Conservation (phyloP, 108 stramenopile species). For the Thalassiosira profunda region DNA sequence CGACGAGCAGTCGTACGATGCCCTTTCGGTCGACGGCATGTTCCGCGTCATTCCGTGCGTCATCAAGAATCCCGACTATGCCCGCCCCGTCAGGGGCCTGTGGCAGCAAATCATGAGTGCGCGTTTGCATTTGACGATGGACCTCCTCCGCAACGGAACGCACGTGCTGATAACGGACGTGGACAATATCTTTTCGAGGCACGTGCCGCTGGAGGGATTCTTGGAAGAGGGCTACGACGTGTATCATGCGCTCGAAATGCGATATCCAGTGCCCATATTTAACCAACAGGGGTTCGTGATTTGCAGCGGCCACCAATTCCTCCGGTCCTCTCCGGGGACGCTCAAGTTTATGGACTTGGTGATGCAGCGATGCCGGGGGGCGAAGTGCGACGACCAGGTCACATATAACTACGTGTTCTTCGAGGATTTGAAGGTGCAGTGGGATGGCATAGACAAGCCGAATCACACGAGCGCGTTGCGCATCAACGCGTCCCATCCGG, state of each 20-base stretch:
- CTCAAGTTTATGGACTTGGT: conserved; percentile 39
- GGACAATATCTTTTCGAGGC: conserved; percentile 57
- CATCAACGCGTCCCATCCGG: not conserved
- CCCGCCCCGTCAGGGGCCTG: not conserved
- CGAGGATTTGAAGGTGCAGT: conserved; percentile 27
- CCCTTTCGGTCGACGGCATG: too few relatives aligned
- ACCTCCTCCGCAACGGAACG: conserved; percentile 35
- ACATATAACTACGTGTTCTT: conserved; percentile 40
- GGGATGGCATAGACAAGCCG: conserved; percentile 23
- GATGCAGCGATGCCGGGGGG: conserved; percentile 26
- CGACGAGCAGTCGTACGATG: conserved; percentile 6
- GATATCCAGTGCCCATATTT: conserved; percentile 35
- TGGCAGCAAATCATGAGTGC: conserved; percentile 2
- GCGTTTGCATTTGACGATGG: conserved; percentile 33
- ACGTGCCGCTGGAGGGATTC: conserved; percentile 31
- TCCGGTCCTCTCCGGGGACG: conserved; percentile 36
- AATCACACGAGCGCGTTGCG: not conserved
- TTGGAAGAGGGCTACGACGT: conserved; percentile 39
- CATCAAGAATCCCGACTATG: conserved; percentile 6
- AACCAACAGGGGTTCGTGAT: conserved; percentile 45
- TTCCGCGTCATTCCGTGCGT: conserved; percentile 17
- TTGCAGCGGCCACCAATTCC: conserved; percentile 54
- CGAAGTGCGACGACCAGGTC: conserved; percentile 63
- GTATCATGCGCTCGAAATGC: conserved; percentile 50
- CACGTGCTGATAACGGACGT: conserved; percentile 55